Base-by-base conservation (phyloP, 805 yeast genomes). In the Kuraishia floccosa region DNA sequence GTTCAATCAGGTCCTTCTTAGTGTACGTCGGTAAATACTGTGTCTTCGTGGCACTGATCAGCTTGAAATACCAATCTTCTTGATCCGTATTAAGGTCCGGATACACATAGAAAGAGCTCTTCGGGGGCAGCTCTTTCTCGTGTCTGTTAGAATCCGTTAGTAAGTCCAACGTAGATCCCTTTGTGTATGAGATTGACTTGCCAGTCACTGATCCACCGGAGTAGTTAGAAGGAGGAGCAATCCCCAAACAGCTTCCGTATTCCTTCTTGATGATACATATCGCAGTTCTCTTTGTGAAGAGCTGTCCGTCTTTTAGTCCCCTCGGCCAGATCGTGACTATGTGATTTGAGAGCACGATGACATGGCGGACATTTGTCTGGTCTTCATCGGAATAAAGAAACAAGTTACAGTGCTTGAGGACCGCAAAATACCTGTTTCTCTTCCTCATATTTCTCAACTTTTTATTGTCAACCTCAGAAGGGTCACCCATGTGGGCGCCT, bases 41-140 rank as follows among this genome's bases (percentile, higher is more conserved):
- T 4, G 56, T 53, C 36, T 78, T 80, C 0, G 89, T 70, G 1
- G 93, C 93, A 34, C 77, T 63, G n/a, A 89, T 63, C 33, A 91
- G 59, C 1, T 83, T 76, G 52, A 85, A 86, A 49, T 89, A 91
- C 81, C 96, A 77, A 49, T 89, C 95, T 52, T 91, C 98, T 46
- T 89, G 89, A 28, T 79, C 86, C 34, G 67, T 67, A 41, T 86
- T 84, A 30, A 74, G 66, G 41, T 85, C 94, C 27, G 78, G 69
- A 50, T 85, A 83, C 3, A 89, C 52, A 50, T 68, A 89, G 43
- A 70, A 69, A 1, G 61, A 46, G 5, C 46, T 47, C 25, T 45
- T 49, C 14, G 68, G 65, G 4, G 63, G 55, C 1, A 30, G 23
- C 18, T 28, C 33, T 13, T 20, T 27, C 6, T 34, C 37, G 9